Percentiles rank a stretch among this genome's conserved stretches.
These are phyloP conservation scores for Sporopachydermia quercuum DNA, from an alignment of 805 yeast species.

Conservation along the genomic window DNA sequence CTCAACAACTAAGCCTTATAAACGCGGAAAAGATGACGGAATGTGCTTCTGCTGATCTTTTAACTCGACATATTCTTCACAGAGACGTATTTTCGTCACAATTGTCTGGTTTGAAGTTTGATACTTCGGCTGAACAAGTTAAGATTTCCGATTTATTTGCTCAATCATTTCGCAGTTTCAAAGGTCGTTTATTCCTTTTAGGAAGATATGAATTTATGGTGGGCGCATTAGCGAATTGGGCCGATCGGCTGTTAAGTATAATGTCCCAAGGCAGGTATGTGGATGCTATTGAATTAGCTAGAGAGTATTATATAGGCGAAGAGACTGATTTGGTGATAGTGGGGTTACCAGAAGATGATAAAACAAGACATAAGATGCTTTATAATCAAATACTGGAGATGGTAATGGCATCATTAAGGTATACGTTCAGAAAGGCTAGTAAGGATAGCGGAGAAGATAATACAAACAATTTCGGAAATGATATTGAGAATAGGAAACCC, in stretches of 20 bases:
- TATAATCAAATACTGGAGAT: conserved; percentile 40
- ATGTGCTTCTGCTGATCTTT: conserved; percentile 22
- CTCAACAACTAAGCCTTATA: conserved; percentile 30
- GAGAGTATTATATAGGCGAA: conserved; percentile 34
- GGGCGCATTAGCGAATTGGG: conserved; percentile 58
- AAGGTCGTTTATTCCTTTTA: conserved; percentile 33
- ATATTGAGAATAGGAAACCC: conserved; percentile 9
- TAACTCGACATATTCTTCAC: conserved; percentile 24
- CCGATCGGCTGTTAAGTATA: conserved; percentile 36
- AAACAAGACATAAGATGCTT: conserved; percentile 32
- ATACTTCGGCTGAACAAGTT: conserved; percentile 1
- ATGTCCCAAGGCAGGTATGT: conserved; percentile 35
- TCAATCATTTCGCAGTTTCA: conserved; percentile 24
- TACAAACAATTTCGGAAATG: conserved; percentile 17
- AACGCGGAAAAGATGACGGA: conserved; percentile 25
- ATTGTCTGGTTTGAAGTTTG: conserved; percentile 5
- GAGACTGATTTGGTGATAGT: conserved; percentile 31
- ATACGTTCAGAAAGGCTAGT: conserved; percentile 20
- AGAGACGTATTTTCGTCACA: conserved; percentile 17
- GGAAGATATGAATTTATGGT: conserved; percentile 38
- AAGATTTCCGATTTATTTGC: conserved; percentile 16
- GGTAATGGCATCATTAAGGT: conserved; percentile 35
- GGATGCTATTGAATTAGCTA: conserved; percentile 41
- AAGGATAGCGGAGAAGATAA: conserved; percentile 8
- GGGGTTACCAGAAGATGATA: conserved; percentile 38